Base-by-base conservation (phyloP, 2,329 filamentous ascomycete species). In the Aspergillus felis region DNA sequence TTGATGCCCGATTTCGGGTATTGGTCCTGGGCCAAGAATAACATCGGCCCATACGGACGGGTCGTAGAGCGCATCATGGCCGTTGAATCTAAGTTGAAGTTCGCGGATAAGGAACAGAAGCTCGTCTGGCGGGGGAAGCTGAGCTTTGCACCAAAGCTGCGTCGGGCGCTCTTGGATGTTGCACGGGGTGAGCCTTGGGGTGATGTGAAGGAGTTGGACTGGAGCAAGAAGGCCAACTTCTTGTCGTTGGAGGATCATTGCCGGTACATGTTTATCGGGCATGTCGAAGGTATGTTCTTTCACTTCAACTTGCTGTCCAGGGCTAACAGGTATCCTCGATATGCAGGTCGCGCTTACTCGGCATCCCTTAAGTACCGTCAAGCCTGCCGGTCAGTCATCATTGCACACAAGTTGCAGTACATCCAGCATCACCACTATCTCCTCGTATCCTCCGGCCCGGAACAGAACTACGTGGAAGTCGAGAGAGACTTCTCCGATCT, bases 401-500 rank as follows among this genome's bases (percentile, higher is more conserved):
- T 82, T 7, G 71, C 75, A 3, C 79, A 81, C 58, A 70, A 76
- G 42, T 67, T 80, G 38, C 71, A 78, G 50, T 81, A 75, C 66
- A 72, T 78, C 54, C 76, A 79, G 48, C 78, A 80, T 57, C 75
- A 80, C 53, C 72, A 78, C 53, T 76, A 76, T 44, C 72, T 81
- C 0, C 67, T 81, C 29, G 64, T 72, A n/a, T 56, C 74, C 5
- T 64, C 66, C 7, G 79, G 78, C 0, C 72, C 76, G 28, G 59
- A 75, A 4, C 78, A 81, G 61, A 81, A 81, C 61, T 79, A 73
- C 50, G 72, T 81, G 29, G 70, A 76, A 57, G 78, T 81, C 4
- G 68, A 76, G 50, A 68, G 74, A 25, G 76, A 81, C 66, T 87
- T 85, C 68, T 82, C 81, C 61, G 83, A 87, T 61, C 75, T 84